Evolutionary conservation across 208 protist species (phyloP).

Genomic region (Acanthamoeba healyi): DNA sequence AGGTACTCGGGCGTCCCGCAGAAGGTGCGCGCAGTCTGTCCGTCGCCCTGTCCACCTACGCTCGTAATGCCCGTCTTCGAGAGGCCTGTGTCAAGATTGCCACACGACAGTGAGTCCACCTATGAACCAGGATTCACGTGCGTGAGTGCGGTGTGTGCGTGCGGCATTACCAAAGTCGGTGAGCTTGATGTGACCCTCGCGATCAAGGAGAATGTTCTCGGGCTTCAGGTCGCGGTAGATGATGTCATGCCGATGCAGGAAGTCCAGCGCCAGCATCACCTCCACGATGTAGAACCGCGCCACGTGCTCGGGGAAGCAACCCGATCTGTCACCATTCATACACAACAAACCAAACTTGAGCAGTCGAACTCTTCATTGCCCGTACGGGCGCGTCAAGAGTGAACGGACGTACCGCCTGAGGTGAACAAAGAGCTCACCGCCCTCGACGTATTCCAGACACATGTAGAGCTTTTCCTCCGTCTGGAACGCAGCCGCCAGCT

Average conservation of each 20-base stretch:
- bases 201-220: constrained; percentile 32
- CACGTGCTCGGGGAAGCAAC: not conserved
- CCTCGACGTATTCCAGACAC: constrained; percentile 49
- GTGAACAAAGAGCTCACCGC: constrained; percentile 68
- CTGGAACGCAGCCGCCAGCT: constrained; percentile 90
- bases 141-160: no score
- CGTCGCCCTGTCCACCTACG: not conserved
- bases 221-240: constrained; percentile 66
- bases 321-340: not conserved
- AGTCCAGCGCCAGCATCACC: constrained; percentile 36
- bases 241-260: constrained; percentile 39
- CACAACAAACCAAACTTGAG: not conserved
- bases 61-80: constrained; percentile 14
- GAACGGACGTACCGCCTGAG: not conserved
- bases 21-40: constrained; percentile 37
- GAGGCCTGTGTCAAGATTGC: not conserved
- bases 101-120: not conserved
- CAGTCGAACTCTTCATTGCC: not conserved
- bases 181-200: constrained; percentile 28
- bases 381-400: not conserved
- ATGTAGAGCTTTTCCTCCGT: constrained; percentile 77
- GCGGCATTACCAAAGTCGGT: not conserved
- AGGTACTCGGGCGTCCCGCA: constrained; percentile 78
- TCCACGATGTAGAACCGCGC: constrained; percentile 64
- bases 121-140: no score